A percentile compares a stretch with the other conserved stretches of the same genome.
These are phyloP conservation scores for Silybum marianum DNA, from an alignment of 129 eudicot species.

Conservation along the genomic window DNA sequence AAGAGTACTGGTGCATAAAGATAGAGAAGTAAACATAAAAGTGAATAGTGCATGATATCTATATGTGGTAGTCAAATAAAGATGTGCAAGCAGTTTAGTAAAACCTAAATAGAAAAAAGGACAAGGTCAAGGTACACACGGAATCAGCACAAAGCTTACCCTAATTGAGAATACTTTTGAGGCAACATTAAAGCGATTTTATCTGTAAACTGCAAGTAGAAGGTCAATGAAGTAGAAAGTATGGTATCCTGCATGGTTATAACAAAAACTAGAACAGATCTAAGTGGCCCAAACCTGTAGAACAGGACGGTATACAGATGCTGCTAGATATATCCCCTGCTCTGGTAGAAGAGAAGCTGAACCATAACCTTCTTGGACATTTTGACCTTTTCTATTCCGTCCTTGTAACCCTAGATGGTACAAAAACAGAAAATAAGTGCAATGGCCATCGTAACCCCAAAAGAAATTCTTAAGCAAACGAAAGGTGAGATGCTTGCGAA, in stretches of 20 bases:
- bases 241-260: slow-evolving; percentile 6
- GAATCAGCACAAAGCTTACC: slow-evolving; percentile 51
- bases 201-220: slow-evolving; percentile 78
- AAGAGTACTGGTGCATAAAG: slow-evolving; percentile 13
- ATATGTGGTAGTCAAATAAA: slow-evolving; percentile 1
- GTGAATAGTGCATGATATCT: background rate
- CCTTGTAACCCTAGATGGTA: slow-evolving; percentile 39
- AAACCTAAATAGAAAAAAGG: background rate
- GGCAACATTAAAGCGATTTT: slow-evolving; percentile 90
- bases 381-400: slow-evolving; percentile 81
- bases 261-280: slow-evolving; percentile 3
- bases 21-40: background rate
- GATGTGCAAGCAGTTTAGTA: background rate
- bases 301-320: slow-evolving; percentile 96
- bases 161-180: slow-evolving; percentile 83
- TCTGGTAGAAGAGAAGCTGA: slow-evolving; percentile 89
- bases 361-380: slow-evolving; percentile 97
- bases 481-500: no score
- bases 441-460: background rate
- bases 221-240: slow-evolving; percentile 1
- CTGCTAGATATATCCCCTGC: slow-evolving; percentile 97
- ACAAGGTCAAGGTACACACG: background rate
- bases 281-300: slow-evolving; percentile 61
- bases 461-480: background rate
- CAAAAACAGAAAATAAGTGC: background rate